Evolutionary conservation across 176 grass and related monocot species (phyloP).

Genomic region (Paspalum vaginatum): DNA sequence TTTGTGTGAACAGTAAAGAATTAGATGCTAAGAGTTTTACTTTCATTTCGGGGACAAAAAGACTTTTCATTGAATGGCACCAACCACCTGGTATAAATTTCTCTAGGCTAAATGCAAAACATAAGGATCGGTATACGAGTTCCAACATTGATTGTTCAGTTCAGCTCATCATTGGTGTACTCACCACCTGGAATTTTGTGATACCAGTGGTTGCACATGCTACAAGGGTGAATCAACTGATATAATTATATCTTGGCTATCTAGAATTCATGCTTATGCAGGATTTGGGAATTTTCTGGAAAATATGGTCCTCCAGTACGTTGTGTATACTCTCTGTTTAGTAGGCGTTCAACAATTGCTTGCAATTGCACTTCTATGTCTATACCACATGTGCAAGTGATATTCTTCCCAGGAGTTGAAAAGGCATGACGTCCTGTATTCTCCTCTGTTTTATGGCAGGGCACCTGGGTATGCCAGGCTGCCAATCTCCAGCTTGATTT

Average conservation of each 20-base stretch:
- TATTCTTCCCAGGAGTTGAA: background rate
- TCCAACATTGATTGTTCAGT: background rate
- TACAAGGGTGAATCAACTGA: background rate
- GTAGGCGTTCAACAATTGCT: background rate
- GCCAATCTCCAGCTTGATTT: background rate
- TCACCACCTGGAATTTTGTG: background rate
- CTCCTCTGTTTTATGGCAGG: background rate
- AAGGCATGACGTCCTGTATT: background rate
- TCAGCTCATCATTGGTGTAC: background rate
- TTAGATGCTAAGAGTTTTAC: background rate
- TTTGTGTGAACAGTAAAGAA: background rate
- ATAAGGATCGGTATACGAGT: background rate
- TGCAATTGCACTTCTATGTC: background rate
- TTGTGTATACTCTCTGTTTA: background rate
- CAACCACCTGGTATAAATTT: background rate
- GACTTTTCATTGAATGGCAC: background rate
- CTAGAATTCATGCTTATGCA: background rate
- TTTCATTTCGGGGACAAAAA: background rate
- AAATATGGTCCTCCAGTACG: background rate
- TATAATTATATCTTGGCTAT: background rate
- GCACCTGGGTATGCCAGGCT: background rate
- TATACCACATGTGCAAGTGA: background rate
- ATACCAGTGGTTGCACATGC: background rate
- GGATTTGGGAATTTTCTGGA: background rate
- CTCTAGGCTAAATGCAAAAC: background rate